A percentile compares a stretch with the other conserved stretches of the same genome.
These are phyloP conservation scores for Pterulicium gracile DNA, from an alignment of 1,284 basidiomycete genomes.

Conservation along the genomic window DNA sequence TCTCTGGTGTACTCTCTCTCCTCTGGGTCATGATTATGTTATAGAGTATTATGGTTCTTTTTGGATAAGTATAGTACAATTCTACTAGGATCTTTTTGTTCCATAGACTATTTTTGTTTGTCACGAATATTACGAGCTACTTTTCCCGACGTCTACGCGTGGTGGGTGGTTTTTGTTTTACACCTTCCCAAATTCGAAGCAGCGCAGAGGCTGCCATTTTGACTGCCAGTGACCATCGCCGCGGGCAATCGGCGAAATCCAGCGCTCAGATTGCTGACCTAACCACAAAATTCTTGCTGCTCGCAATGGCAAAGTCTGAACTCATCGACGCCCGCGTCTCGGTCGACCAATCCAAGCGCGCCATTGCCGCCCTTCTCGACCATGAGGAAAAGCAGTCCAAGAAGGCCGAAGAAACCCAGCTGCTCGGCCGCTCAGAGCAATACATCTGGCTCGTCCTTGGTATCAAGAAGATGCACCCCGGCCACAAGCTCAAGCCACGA, in stretches of 20 bases:
- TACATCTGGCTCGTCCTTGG: constrained; percentile 80
- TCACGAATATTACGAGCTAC: too few relatives aligned
- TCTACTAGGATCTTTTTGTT: not conserved
- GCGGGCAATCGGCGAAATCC: too few relatives aligned
- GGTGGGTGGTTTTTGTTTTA: too few relatives aligned
- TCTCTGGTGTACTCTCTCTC: too few relatives aligned
- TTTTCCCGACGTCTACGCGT: too few relatives aligned
- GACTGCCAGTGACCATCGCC: too few relatives aligned
- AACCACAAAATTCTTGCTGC: not conserved
- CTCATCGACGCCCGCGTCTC: constrained; percentile 66
- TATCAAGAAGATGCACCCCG: constrained; percentile 70
- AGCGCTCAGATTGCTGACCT: too few relatives aligned
- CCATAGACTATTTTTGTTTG: not conserved
- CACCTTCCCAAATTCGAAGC: too few relatives aligned
- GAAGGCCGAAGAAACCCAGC: constrained; percentile 61
- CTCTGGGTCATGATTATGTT: too few relatives aligned
- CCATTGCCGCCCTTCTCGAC: constrained; percentile 65
- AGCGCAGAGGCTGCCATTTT: too few relatives aligned
- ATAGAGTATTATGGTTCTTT: not conserved
- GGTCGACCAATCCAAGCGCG: constrained; percentile 62
- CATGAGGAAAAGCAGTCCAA: constrained; percentile 57
- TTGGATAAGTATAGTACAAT: not conserved
- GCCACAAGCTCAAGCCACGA: constrained; percentile 71
- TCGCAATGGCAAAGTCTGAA: constrained; percentile 31
- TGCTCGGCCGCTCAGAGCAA: constrained; percentile 73